Base-by-base conservation (phyloP, 768 basidiomycete genomes). In the Stropharia rugosoannulata region DNA sequence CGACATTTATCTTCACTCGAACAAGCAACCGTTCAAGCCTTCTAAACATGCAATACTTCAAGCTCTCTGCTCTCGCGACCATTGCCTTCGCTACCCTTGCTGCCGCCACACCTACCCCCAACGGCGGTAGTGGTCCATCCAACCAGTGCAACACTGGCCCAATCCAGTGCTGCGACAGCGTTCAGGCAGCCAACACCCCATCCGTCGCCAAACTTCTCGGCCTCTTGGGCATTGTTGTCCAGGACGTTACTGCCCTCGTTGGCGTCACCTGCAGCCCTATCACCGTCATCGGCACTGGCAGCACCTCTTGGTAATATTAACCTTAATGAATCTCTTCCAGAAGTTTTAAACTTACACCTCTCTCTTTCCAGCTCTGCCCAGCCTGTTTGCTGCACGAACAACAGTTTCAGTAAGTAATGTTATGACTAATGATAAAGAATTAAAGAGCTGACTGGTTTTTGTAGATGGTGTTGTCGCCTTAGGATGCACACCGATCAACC, bases 141-240 rank as follows among this genome's bases (percentile, higher is more conserved):
- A 58, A 54, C 39, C 59, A 60, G 52, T 68, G 65, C 61, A 59
- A 58, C 61, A 68, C 67, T 41, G 68, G 63, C 1, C 41, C 56
- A 18, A 32, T 71, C 12, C 69, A 69, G 46, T 70, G 70, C 64
- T 73, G 70, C 62, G 62, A 71, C 54, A 64, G 60, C 38, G 62
- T 69, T 40, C 52, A 66, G 50, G 18, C 18, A 3, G 66, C 60
- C 10, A 48, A 54, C 45, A 46, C 29, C 29, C 50, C 55, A 22
- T 41, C 51, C 22, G 56, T 51, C 10, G 38, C 56, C n/a, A 36
- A n/a, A 8, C 11, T 64, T 42, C 56, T 69, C 16, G 66, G 39
- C 7, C 64, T 70, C 25, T 60, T 71, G 49, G 66, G 66, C 47
- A 39, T 66, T 45, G 53, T 58, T 40, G 63, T 63, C 10, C 53